Evolutionary conservation across 192 early-diverging fungal species (phyloP).

Genomic region (Paraglomus brasilianum): DNA sequence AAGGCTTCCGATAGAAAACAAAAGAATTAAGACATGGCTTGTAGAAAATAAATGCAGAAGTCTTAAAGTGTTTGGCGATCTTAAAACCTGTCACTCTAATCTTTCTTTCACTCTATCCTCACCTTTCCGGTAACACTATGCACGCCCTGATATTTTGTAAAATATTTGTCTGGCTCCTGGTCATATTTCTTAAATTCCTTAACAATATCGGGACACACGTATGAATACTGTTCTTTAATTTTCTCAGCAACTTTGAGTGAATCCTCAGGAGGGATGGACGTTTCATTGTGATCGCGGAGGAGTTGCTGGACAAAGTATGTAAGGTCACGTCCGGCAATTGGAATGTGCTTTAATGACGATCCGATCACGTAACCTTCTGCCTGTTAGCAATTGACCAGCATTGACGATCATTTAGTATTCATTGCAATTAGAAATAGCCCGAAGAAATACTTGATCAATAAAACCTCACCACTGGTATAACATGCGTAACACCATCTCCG

Average conservation of each 20-base stretch:
- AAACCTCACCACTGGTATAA: slow-evolving; percentile 88
- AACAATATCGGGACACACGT: slow-evolving; percentile 96
- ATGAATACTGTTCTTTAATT: slow-evolving; percentile 97
- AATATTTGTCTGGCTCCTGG: slow-evolving; percentile 84
- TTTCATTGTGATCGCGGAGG: slow-evolving; percentile 92
- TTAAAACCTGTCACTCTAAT: not conserved
- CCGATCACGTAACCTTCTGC: slow-evolving; percentile 98
- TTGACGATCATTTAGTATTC: not conserved
- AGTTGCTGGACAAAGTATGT: slow-evolving; percentile 98
- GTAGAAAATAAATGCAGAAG: not conserved
- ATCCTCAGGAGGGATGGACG: slow-evolving; percentile 94
- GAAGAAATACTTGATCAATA: not conserved
- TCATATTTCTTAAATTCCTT: slow-evolving; percentile 96
- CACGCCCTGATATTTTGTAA: slow-evolving; percentile 81
- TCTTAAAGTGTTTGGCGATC: not conserved
- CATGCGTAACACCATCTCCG: slow-evolving; percentile 99
- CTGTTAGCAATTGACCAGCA: slow-evolving; percentile 44
- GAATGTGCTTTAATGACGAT: slow-evolving; percentile 97
- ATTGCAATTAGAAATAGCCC: not conserved
- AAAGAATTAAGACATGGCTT: not conserved
- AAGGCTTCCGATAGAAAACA: slow-evolving; percentile 54
- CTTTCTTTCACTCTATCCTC: not conserved
- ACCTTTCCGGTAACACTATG: slow-evolving; percentile 87
- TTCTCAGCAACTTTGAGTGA: slow-evolving; percentile 90
- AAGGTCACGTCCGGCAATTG: slow-evolving; percentile 97